Base-by-base conservation (phyloP, 2,329 filamentous ascomycete genomes). In the Fonsecaea monophora region DNA sequence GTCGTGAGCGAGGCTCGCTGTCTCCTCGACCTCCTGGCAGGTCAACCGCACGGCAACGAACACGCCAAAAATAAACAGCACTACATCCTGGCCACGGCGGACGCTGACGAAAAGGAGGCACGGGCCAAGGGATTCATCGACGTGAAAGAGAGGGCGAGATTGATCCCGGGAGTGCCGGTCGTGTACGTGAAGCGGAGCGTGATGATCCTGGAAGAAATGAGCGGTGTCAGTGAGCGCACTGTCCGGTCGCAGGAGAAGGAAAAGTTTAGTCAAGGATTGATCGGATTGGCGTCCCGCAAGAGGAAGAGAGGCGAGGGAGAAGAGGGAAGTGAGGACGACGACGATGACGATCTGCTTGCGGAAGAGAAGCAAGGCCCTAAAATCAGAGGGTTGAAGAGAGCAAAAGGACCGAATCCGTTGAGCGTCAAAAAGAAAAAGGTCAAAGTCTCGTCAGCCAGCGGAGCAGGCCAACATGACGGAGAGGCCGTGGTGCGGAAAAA, bases 121-220 rank as follows among this genome's bases (percentile, higher is more conserved):
- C 75, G 72, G 40, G 74, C 75, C 59, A 74, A 74, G 66, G 76
- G 74, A 60, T 71, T 76, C 62, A 75, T 71, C 71, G 77, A 76
- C 35, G 73, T 84, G 32, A 74, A 82, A 13, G 72, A 75, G 9
- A 74, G 73, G 10, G 80, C 80, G 54, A 76, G 82, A 50, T 71
- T 77, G 18, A 79, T 83, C 10, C 80, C 80, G 13, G 82, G 82
- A 58, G 81, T 83, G 37, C 82, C 82, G 15, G 80, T 83, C 34
- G 78, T 84, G 53, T 84, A 83, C 72, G 82, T 84, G 37, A 83
- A 83, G 74, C 76, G 82, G 55, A 83, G 81, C 15, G 81, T 83
- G 7, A 83, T 83, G 82, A 77, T 83, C 13, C 71, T 83, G 63
- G 82, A 83, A 72, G 82, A 82, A 13, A 75, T 83, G 77, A 82